Percentiles rank a stretch among this genome's conserved stretches.
These are phyloP conservation scores for Podospora didyma DNA, from an alignment of 495 filamentous ascomycete genomes.

Conservation along the genomic window DNA sequence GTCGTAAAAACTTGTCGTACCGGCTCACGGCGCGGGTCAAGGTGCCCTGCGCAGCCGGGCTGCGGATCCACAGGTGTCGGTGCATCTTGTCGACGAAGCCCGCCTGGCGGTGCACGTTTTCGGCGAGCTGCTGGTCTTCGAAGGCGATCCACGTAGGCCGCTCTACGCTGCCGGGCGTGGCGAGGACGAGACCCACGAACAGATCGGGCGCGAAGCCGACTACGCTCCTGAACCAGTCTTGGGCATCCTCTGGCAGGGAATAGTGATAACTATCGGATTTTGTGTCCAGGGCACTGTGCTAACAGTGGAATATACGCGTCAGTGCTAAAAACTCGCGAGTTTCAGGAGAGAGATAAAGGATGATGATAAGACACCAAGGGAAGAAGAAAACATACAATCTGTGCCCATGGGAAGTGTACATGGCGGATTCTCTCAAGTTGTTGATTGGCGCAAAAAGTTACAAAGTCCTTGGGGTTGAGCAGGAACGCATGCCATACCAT, in stretches of 20 bases:
- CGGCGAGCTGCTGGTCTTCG: slow-evolving; percentile 44
- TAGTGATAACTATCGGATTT: background rate
- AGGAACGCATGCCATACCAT: slow-evolving; percentile 78
- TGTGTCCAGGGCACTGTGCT: background rate
- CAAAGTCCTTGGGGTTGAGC: slow-evolving; percentile 62
- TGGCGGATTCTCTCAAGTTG: background rate
- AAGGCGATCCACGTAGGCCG: background rate
- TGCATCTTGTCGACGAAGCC: slow-evolving; percentile 67
- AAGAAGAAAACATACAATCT: background rate
- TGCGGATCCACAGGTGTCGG: slow-evolving; percentile 25
- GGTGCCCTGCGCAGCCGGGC: background rate
- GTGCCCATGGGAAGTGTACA: background rate
- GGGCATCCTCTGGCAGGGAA: background rate
- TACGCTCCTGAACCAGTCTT: background rate
- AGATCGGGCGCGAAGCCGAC: background rate
- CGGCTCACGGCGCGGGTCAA: slow-evolving; percentile 3
- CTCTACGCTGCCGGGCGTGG: too few relatives aligned
- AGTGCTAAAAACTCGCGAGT: too few relatives aligned
- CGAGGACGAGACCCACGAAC: background rate
- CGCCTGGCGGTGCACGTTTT: slow-evolving; percentile 19
- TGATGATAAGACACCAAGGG: too few relatives aligned
- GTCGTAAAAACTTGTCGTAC: slow-evolving; percentile 29
- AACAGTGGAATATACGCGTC: too few relatives aligned
- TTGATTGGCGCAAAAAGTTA: background rate
- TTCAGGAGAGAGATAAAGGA: too few relatives aligned